A percentile compares a stretch with the other conserved stretches of the same genome.
phyloP scores from a whole-genome alignment of 805 yeast genomes.

The Nakazawaea ishiwadae region DNA sequence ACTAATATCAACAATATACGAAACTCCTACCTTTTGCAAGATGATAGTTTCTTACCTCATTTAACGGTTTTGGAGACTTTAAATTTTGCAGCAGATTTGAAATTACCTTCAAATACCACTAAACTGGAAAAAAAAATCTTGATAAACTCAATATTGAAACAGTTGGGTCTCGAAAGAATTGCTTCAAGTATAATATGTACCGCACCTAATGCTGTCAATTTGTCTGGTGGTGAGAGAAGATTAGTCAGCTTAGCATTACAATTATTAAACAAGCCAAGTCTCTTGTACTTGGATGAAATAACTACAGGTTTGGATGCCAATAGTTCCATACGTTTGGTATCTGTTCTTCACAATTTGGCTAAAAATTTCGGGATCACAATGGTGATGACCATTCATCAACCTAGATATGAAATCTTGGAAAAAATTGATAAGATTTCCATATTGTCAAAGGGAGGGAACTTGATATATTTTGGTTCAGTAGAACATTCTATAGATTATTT shows the following conservation, averaged over 20 bases:
- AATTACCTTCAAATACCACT: slow-evolving; percentile 39
- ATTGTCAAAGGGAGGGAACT: slow-evolving; percentile 53
- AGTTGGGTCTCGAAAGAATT: slow-evolving; percentile 54
- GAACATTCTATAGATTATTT: slow-evolving; percentile 12
- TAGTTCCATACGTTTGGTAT: slow-evolving; percentile 55
- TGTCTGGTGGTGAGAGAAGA: slow-evolving; percentile 77
- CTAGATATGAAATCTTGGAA: slow-evolving; percentile 61
- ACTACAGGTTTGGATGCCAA: slow-evolving; percentile 44
- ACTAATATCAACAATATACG: slow-evolving; percentile 20
- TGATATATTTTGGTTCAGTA: slow-evolving; percentile 13
- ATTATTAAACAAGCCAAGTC: slow-evolving; percentile 59
- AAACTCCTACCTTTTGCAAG: slow-evolving; percentile 59
- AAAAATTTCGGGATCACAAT: slow-evolving; percentile 54
- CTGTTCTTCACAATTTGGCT: slow-evolving; percentile 50
- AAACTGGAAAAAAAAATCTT: slow-evolving; percentile 37
- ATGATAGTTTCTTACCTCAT: slow-evolving; percentile 60
- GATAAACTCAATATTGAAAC: slow-evolving; percentile 48
- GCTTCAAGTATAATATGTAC: slow-evolving; percentile 47
- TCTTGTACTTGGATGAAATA: slow-evolving; percentile 61
- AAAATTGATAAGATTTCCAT: slow-evolving; percentile 59
- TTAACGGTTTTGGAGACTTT: slow-evolving; percentile 64
- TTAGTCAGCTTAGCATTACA: slow-evolving; percentile 68
- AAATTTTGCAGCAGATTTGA: slow-evolving; percentile 56
- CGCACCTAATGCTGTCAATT: slow-evolving; percentile 38
- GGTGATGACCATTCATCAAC: slow-evolving; percentile 70